phyloP scores from a whole-genome alignment of 2,329 filamentous ascomycete genomes.

The Aspergillus versicolor region DNA sequence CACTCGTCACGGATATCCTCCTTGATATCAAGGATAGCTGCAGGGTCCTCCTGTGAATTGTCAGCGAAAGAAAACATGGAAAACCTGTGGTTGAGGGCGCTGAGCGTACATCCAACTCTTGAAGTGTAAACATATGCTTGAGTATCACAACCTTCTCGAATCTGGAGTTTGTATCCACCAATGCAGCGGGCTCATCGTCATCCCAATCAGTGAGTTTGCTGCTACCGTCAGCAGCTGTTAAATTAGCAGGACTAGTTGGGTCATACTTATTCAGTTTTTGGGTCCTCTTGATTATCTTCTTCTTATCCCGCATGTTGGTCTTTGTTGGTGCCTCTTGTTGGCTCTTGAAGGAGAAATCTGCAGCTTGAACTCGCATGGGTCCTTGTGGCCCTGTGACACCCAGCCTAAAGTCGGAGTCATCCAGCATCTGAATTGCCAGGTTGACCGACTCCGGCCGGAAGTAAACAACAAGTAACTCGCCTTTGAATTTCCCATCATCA shows the following conservation, averaged over 20 bases:
- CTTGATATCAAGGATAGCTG: constrained; percentile 84
- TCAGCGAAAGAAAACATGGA: constrained; percentile 18
- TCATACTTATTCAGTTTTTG: constrained; percentile 73
- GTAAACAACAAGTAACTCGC: constrained; percentile 89
- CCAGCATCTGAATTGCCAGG: constrained; percentile 56
- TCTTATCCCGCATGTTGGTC: constrained; percentile 66
- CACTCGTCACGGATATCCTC: constrained; percentile 92
- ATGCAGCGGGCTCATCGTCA: constrained; percentile 71
- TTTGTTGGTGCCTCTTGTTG: constrained; percentile 64
- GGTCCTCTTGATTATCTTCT: constrained; percentile 87
- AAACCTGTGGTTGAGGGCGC: neutral
- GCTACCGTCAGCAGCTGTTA: neutral
- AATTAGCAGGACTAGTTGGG: neutral
- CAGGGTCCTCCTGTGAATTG: constrained; percentile 64
- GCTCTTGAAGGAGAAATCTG: constrained; percentile 90
- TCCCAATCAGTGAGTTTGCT: constrained; percentile 94
- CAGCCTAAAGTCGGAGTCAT: constrained; percentile 68
- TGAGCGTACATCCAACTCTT: constrained; percentile 65
- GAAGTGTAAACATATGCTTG: constrained; percentile 87
- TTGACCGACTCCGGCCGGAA: constrained; percentile 93
- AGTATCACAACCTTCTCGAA: constrained; percentile 83
- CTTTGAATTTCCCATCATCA: constrained; percentile 80
- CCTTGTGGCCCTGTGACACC: constrained; percentile 53
- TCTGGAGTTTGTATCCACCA: constrained; percentile 56
- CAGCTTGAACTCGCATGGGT: constrained; percentile 76